A percentile compares a stretch with the other conserved stretches of the same genome.
These are phyloP conservation scores for Panicum hallii DNA, from an alignment of 202 grass and related monocot species.

Conservation along the genomic window DNA sequence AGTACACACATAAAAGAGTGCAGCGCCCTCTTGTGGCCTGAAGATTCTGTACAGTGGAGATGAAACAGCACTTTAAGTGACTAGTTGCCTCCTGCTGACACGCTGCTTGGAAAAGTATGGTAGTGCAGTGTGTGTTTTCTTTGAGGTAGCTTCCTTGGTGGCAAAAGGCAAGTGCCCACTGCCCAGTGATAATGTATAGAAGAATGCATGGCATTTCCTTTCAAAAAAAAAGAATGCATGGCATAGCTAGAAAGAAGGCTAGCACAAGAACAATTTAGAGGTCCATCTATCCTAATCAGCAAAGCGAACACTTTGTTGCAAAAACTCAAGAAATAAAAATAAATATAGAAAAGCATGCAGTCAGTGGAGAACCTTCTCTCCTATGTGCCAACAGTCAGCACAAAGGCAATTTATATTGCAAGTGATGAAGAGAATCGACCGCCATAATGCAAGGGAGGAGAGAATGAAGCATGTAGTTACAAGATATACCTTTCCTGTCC, in stretches of 20 bases:
- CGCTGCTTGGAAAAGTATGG: slow-evolving; percentile 2
- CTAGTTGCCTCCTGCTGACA: slow-evolving; percentile 15
- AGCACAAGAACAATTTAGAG: slow-evolving; percentile 39
- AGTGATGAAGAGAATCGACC: slow-evolving; percentile 26
- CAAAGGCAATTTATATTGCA: neutral
- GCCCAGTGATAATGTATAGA: neutral
- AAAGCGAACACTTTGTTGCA: slow-evolving; percentile 4
- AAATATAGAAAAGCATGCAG: neutral
- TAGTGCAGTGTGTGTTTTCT: slow-evolving; percentile 23
- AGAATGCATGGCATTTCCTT: neutral
- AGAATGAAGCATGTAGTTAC: slow-evolving; percentile 26
- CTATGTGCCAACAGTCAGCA: slow-evolving; percentile 32
- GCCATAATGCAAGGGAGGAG: neutral
- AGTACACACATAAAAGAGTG: neutral
- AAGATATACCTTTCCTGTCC: slow-evolving; percentile 56
- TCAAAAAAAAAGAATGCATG: neutral
- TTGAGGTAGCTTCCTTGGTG: slow-evolving; percentile 34
- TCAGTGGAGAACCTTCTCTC: slow-evolving; percentile 30
- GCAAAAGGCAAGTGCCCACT: slow-evolving; percentile 10
- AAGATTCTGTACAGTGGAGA: slow-evolving; percentile 39
- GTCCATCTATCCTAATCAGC: slow-evolving; percentile 27
- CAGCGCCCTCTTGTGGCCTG: neutral
- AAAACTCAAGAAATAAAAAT: neutral
- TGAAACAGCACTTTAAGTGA: slow-evolving; percentile 27
- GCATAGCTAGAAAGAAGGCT: neutral